A percentile compares a stretch with the other conserved stretches of the same genome.
These are phyloP conservation scores for Epichloe brachyelytri DNA, from an alignment of 2,329 filamentous ascomycete genomes.

Conservation along the genomic window DNA sequence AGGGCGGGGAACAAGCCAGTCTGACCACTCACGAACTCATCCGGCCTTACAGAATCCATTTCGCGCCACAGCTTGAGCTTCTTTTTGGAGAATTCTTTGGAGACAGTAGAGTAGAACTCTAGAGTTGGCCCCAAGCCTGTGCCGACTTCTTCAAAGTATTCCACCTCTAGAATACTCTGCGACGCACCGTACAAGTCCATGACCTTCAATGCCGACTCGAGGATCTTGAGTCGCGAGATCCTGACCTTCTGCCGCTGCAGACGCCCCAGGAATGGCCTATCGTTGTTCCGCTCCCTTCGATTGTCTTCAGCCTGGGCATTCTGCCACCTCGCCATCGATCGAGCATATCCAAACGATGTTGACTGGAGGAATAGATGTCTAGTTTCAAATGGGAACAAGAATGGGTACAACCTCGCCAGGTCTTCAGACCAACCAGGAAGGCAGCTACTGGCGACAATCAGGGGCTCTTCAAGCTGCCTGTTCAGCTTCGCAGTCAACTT, in stretches of 20 bases:
- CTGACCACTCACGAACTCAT: constrained; percentile 75
- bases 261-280: constrained; percentile 79
- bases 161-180: constrained; percentile 88
- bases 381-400: constrained; percentile 96
- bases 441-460: constrained; percentile 95
- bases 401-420: constrained; percentile 82
- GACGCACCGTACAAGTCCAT: constrained; percentile 98
- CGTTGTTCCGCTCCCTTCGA: constrained; percentile 73
- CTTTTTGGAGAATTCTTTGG: constrained; percentile 93
- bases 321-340: constrained; percentile 97
- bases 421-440: constrained; percentile 94
- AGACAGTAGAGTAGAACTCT: constrained; percentile 96
- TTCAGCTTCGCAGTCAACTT: constrained; percentile 97
- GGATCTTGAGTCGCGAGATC: constrained; percentile 84
- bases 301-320: constrained; percentile 70
- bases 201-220: constrained; percentile 94
- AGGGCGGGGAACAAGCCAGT: constrained; percentile 86
- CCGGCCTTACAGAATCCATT: constrained; percentile 57
- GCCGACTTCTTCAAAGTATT: constrained; percentile 97
- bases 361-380: constrained; percentile 94
- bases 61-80: constrained; percentile 96
- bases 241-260: constrained; percentile 96
- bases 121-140: constrained; percentile 90
- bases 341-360: constrained; percentile 93
- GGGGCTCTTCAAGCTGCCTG: constrained; percentile 85